These are phyloP conservation scores for Diaporthe vexans DNA, from an alignment of 2,329 filamentous ascomycete species.

Conservation along the genomic window DNA sequence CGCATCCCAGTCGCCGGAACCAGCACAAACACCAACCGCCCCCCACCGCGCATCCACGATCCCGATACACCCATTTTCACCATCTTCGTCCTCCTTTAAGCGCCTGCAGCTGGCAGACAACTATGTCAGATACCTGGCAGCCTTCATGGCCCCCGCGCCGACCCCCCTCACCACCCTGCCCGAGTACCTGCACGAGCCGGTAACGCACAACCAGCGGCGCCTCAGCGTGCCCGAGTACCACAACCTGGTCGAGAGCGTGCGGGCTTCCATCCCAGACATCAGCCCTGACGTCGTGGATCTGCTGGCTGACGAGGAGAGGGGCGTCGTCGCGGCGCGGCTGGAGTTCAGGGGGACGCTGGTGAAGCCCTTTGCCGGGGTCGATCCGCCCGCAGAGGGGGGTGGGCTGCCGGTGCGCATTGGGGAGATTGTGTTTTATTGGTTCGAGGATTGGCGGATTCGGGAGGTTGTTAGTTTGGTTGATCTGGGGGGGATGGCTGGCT, in stretches of 20 bases:
- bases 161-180: conserved; percentile 46
- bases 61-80: too few relatives aligned
- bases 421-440: conserved; percentile 54
- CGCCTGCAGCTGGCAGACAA: too few relatives aligned
- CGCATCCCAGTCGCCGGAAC: too few relatives aligned
- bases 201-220: conserved; percentile 50
- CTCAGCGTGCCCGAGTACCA: conserved; percentile 47
- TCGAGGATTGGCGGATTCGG: conserved; percentile 51
- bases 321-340: conserved; percentile 51
- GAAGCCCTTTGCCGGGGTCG: conserved; percentile 46
- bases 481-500: conserved; percentile 40
- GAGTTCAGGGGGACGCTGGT: conserved; percentile 50
- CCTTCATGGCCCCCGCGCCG: conserved; percentile 49
- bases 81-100: too few relatives aligned
- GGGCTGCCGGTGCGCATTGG: conserved; percentile 47
- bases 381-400: conserved; percentile 44
- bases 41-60: conserved; percentile 1
- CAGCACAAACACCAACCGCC: background rate
- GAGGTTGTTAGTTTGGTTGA: conserved; percentile 54
- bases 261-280: conserved; percentile 49
- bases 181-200: conserved; percentile 46
- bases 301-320: conserved; percentile 49
- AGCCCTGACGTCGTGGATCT: conserved; percentile 47
- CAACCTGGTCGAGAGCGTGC: conserved; percentile 48
- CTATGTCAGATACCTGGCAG: too few relatives aligned